Evolutionary conservation across 768 basidiomycete genomes (phyloP).

Genomic region (Termitomyces sp.): DNA sequence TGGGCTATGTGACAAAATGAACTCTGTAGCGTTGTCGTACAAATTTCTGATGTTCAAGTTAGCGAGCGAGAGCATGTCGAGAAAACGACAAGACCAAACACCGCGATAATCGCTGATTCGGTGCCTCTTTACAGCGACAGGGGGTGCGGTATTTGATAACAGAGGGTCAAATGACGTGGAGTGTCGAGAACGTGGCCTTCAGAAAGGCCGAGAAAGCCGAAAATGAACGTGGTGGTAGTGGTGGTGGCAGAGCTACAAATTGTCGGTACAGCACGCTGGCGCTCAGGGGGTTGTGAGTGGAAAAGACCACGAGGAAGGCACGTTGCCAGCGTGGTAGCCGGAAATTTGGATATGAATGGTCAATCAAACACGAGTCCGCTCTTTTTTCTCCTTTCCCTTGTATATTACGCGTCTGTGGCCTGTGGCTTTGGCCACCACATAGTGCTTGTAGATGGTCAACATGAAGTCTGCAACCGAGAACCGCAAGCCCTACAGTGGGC

Average conservation of each 20-base stretch:
- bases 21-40: slow-evolving; percentile 54
- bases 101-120: slow-evolving; percentile 32
- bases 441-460: slow-evolving; percentile 8
- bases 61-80: slow-evolving; percentile 38
- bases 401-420: slow-evolving; percentile 6
- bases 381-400: slow-evolving; percentile 8
- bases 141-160: slow-evolving; percentile 11
- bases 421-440: slow-evolving; percentile 3
- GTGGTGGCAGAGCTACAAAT: slow-evolving; percentile 1
- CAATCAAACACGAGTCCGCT: slow-evolving; percentile 16
- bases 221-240: neutral
- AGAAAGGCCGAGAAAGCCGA: slow-evolving; percentile 9
- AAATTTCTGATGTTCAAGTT: slow-evolving; percentile 40
- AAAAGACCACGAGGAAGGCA: slow-evolving; percentile 2
- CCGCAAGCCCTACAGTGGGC: slow-evolving; percentile 69
- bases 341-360: slow-evolving; percentile 10
- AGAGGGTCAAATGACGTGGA: slow-evolving; percentile 10
- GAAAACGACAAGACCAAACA: slow-evolving; percentile 30
- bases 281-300: neutral
- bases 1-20: slow-evolving; percentile 44
- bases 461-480: slow-evolving; percentile 37
- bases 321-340: slow-evolving; percentile 11
- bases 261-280: neutral
- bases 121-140: slow-evolving; percentile 14
- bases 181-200: slow-evolving; percentile 8